Percentiles rank a stretch among this genome's conserved stretches.
phyloP scores from a whole-genome alignment of 768 basidiomycete genomes.

The Xerocomus potaroensis region DNA sequence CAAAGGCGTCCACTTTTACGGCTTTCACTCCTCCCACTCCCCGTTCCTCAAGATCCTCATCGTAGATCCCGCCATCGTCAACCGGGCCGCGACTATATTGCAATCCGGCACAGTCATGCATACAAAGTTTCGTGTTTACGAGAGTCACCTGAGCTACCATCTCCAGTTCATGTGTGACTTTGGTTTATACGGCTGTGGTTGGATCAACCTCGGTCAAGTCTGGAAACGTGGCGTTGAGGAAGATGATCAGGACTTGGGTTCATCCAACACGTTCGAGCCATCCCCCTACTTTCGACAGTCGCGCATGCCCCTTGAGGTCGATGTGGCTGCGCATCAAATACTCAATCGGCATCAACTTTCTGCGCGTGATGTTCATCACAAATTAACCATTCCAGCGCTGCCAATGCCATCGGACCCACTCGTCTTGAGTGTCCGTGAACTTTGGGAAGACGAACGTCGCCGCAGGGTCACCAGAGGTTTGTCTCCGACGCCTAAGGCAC shows the following conservation, averaged over 20 bases:
- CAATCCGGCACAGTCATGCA: constrained; percentile 81
- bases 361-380: constrained; percentile 64
- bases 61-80: constrained; percentile 63
- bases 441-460: constrained; percentile 95
- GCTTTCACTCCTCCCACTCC: constrained; percentile 78
- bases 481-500: constrained; percentile 67
- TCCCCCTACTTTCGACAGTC: constrained; percentile 68
- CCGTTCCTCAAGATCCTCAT: constrained; percentile 88
- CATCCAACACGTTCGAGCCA: constrained; percentile 32
- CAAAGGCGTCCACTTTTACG: constrained; percentile 96
- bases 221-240: constrained; percentile 49
- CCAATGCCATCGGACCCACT: constrained; percentile 61
- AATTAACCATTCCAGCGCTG: constrained; percentile 55
- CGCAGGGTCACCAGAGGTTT: constrained; percentile 66
- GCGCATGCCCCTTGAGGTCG: constrained; percentile 75
- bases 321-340: constrained; percentile 76
- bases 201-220: constrained; percentile 70
- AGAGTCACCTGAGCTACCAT: constrained; percentile 84
- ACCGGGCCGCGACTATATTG: constrained; percentile 69
- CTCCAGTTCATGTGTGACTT: constrained; percentile 96
- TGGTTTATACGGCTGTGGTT: constrained; percentile 91
- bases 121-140: constrained; percentile 74
- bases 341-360: constrained; percentile 70
- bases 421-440: constrained; percentile 83
- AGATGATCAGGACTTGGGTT: constrained; percentile 11